Evolutionary conservation across 106 monocot species (phyloP).

Genomic region (Apostasia shenzhenica): DNA sequence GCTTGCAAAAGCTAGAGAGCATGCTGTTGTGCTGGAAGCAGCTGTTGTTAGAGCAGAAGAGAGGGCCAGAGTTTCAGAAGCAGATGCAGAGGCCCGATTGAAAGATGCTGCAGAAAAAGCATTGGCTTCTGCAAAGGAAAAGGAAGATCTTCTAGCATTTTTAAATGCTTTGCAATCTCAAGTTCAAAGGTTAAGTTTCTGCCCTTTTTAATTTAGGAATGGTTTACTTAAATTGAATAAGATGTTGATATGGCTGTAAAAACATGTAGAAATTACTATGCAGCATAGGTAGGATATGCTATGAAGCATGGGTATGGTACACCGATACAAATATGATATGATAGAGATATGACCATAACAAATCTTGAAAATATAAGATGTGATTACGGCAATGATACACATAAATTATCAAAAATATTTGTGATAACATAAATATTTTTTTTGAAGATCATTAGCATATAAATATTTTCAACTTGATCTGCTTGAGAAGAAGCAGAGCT

Average conservation of each 20-base stretch:
- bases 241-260: not conserved
- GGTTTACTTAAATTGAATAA: not conserved
- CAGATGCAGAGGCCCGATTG: constrained; percentile 47
- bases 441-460: no score
- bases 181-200: constrained; percentile 59
- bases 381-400: no score
- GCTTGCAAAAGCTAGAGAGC: constrained; percentile 90
- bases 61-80: constrained; percentile 67
- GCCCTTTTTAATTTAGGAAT: not conserved
- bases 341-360: no score
- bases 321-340: no score
- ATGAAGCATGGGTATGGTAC: no score
- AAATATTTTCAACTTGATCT: no score
- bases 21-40: constrained; percentile 82
- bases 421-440: no score
- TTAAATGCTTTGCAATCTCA: constrained; percentile 69
- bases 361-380: no score
- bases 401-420: no score
- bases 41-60: constrained; percentile 90
- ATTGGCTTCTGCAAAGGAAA: constrained; percentile 58
- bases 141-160: constrained; percentile 73
- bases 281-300: no score
- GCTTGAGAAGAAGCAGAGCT: no score
- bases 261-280: not conserved
- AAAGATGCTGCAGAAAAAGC: constrained; percentile 62